Conservation (phyloP, 306 rosid genomes). For the Hippophae rhamnoides region DNA sequence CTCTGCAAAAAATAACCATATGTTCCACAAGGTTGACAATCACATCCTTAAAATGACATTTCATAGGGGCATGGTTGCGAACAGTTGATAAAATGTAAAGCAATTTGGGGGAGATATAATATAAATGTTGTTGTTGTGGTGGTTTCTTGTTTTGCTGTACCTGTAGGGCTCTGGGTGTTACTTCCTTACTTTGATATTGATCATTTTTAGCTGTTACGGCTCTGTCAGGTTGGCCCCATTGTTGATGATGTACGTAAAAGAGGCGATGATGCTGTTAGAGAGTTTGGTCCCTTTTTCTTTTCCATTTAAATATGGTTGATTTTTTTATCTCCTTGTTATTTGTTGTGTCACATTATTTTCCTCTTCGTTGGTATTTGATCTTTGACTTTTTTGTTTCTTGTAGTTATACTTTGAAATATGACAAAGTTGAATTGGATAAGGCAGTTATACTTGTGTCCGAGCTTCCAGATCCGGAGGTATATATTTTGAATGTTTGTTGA, state of each 20-base stretch:
- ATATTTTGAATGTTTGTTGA: conserved; percentile 3
- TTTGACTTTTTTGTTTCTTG: conserved; percentile 12
- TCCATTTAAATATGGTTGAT: neutral
- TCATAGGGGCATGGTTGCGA: no score
- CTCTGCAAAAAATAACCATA: no score
- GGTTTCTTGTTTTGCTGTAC: no score
- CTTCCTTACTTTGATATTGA: neutral
- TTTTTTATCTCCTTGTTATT: neutral
- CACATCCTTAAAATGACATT: no score
- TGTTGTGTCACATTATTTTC: neutral
- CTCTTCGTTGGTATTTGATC: neutral
- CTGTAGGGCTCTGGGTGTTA: no score
- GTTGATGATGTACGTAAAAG: conserved; percentile 70
- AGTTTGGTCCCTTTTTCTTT: conserved; percentile 25
- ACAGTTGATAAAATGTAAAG: no score
- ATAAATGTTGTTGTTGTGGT: no score
- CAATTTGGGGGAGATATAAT: no score
- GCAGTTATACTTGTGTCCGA: conserved; percentile 58
- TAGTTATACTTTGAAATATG: conserved; percentile 75
- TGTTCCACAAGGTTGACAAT: no score
- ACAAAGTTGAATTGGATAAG: conserved; percentile 56
- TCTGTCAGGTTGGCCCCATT: conserved; percentile 76
- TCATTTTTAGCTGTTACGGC: neutral
- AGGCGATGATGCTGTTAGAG: conserved; percentile 82
- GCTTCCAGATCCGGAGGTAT: conserved; percentile 88